A percentile compares a stretch with the other conserved stretches of the same genome.
Evolutionary conservation across 441 rosid species (phyloP).

Genomic region (Capsella rubella): DNA sequence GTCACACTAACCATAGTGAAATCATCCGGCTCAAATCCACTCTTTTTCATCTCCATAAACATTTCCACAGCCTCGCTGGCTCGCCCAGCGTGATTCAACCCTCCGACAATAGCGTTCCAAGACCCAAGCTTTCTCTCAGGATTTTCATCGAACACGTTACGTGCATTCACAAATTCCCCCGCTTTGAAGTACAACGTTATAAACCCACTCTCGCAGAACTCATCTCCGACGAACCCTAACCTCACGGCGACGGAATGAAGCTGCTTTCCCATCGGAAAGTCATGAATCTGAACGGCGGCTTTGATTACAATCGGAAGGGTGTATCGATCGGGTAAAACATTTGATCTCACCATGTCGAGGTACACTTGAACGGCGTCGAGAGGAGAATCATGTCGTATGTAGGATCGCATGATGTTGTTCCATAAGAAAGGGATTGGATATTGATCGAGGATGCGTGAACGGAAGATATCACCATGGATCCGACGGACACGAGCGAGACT

Average conservation of each 20-base stretch:
- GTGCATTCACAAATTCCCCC: conserved; percentile 60
- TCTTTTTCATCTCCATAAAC: conserved; percentile 66
- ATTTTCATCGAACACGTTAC: conserved; percentile 75
- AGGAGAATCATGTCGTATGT: conserved; percentile 62
- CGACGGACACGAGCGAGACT: conserved; percentile 52
- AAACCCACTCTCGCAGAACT: conserved; percentile 85
- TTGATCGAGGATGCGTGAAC: conserved; percentile 51
- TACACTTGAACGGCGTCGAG: conserved; percentile 53
- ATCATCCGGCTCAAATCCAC: conserved; percentile 73
- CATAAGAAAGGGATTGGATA: conserved; percentile 56
- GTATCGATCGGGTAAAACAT: conserved; percentile 66
- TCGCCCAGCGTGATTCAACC: conserved; percentile 65
- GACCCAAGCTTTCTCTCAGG: conserved; percentile 75
- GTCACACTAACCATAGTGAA: conserved; percentile 78
- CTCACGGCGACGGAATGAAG: conserved; percentile 65
- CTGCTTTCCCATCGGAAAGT: conserved; percentile 58
- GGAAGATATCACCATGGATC: conserved; percentile 60
- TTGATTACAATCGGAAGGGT: conserved; percentile 71
- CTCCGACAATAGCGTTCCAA: conserved; percentile 82
- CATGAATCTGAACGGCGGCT: conserved; percentile 56
- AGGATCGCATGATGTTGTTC: conserved; percentile 77
- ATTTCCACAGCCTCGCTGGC: conserved; percentile 60
- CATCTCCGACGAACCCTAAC: conserved; percentile 59
- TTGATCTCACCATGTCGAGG: conserved; percentile 59
- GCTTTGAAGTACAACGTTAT: conserved; percentile 57